These are phyloP conservation scores for Hamigera avellanea DNA, from an alignment of 495 filamentous ascomycete genomes.

Conservation along the genomic window DNA sequence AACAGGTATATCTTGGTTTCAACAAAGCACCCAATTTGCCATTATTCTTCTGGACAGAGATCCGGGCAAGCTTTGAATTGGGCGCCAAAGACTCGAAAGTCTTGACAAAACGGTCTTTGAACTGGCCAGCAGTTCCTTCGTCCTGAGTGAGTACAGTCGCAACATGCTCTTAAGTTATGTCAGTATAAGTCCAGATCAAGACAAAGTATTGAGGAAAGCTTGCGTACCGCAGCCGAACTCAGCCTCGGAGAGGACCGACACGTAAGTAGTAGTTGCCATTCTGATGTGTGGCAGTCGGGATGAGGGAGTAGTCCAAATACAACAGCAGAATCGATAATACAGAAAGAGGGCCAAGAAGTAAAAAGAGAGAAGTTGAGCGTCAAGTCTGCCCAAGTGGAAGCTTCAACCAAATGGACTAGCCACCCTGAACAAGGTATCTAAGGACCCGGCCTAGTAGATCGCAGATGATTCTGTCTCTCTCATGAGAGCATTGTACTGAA, in stretches of 20 bases:
- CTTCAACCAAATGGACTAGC: too few species aligned
- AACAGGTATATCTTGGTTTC: slow-evolving; percentile 32
- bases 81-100: slow-evolving; percentile 19
- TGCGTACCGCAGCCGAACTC: slow-evolving; percentile 36
- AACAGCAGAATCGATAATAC: too few species aligned
- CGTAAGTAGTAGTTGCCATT: slow-evolving; percentile 26
- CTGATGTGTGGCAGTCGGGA: slow-evolving; percentile 1
- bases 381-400: too few species aligned
- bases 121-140: slow-evolving; percentile 20
- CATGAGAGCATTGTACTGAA: too few species aligned
- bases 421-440: too few species aligned
- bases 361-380: too few species aligned
- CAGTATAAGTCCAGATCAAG: slow-evolving; percentile 3
- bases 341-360: too few species aligned
- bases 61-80: slow-evolving; percentile 14
- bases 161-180: slow-evolving; percentile 27
- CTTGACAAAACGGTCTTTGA: slow-evolving; percentile 27
- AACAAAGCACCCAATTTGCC: slow-evolving; percentile 17
- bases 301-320: too few species aligned
- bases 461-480: too few species aligned
- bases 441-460: too few species aligned
- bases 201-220: not conserved
- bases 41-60: slow-evolving; percentile 11
- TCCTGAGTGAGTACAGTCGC: slow-evolving; percentile 20
- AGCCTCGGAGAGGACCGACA: slow-evolving; percentile 28